A percentile compares a stretch with the other conserved stretches of the same genome.
These are phyloP conservation scores for Prunella vulgaris DNA, from an alignment of 257 asterid species.

Conservation along the genomic window DNA sequence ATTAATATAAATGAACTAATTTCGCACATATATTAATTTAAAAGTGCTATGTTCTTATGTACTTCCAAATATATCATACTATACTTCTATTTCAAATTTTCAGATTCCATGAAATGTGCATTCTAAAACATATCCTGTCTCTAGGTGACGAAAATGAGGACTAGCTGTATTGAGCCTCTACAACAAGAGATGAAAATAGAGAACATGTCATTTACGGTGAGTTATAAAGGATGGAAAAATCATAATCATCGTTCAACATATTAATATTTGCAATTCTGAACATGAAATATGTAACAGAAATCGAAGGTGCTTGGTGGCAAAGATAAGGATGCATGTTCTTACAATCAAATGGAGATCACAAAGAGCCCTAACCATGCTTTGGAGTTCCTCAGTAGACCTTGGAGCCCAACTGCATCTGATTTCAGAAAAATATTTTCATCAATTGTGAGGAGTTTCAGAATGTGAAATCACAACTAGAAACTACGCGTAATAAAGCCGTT, in stretches of 20 bases:
- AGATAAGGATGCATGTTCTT: slow-evolving; percentile 17
- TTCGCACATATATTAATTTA: not conserved
- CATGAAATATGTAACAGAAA: slow-evolving; percentile 5
- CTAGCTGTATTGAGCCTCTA: slow-evolving; percentile 17
- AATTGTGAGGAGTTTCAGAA: slow-evolving; percentile 30
- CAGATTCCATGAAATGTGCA: not conserved
- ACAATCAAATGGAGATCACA: slow-evolving; percentile 33
- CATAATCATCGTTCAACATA: not conserved
- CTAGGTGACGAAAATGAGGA: slow-evolving; percentile 24
- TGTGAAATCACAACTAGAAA: slow-evolving; percentile 9
- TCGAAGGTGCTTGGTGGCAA: slow-evolving; percentile 20
- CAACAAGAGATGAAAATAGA: slow-evolving; percentile 20
- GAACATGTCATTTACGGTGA: slow-evolving; percentile 26
- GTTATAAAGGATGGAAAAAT: slow-evolving; percentile 2
- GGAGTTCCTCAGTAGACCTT: slow-evolving; percentile 50
- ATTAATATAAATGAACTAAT: too few species aligned
- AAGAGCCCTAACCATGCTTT: slow-evolving; percentile 41
- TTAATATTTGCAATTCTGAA: not conserved
- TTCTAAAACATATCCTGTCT: not conserved
- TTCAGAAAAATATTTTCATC: slow-evolving; percentile 46
- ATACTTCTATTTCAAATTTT: not conserved
- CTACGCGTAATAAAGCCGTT: too few species aligned
- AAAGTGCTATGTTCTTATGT: not conserved
- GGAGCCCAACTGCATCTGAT: slow-evolving; percentile 52
- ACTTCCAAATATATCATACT: not conserved